Conservation (phyloP, 495 filamentous ascomycete genomes). For the Talaromyces nanjingensis region DNA sequence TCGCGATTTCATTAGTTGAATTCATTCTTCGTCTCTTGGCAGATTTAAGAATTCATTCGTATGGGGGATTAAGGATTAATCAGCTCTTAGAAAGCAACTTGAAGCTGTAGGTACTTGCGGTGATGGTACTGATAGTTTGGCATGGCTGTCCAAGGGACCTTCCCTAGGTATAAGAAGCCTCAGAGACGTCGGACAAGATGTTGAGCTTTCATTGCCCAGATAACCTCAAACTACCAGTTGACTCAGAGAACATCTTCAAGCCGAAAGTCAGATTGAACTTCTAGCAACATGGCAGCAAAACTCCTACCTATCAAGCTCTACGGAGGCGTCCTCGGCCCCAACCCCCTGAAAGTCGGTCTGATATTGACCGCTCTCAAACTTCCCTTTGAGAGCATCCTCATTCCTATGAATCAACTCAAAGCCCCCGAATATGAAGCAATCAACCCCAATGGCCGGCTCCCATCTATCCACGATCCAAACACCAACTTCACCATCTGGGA, state of each 20-base stretch:
- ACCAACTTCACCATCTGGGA: conserved; percentile 53
- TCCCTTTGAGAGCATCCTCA: conserved; percentile 18
- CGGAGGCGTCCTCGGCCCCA: conserved; percentile 27
- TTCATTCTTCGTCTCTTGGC: not conserved
- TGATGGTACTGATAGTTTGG: not conserved
- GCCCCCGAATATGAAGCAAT: conserved; percentile 34
- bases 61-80: not conserved
- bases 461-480: conserved; percentile 52
- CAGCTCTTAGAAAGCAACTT: not conserved
- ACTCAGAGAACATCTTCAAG: not conserved
- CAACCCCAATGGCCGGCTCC: conserved; percentile 63
- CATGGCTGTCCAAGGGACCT: not conserved
- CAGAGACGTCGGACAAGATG: not conserved
- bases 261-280: not conserved
- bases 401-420: conserved; percentile 44
- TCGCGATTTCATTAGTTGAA: not conserved
- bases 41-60: not conserved
- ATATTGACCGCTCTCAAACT: conserved; percentile 34
- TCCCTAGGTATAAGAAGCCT: not conserved
- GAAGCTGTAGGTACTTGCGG: not conserved
- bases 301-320: conserved; percentile 31
- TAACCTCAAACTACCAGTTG: not conserved
- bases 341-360: conserved; percentile 46
- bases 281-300: not conserved
- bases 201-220: not conserved